Evolutionary conservation across 2,329 filamentous ascomycete species (phyloP).

Genomic region (Trichophyton benhamiae): DNA sequence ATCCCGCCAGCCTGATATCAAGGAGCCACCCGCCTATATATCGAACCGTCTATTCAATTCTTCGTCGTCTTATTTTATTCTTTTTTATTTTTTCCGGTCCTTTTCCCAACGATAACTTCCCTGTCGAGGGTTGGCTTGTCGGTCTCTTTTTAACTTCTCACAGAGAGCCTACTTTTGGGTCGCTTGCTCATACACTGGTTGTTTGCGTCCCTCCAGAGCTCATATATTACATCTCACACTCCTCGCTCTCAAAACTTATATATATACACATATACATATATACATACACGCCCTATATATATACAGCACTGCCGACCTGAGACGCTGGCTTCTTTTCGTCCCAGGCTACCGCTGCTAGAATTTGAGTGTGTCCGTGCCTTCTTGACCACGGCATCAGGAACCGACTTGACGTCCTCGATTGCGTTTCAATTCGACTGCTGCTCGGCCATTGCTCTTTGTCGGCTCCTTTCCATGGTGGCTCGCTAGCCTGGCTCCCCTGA

Average conservation of each 20-base stretch:
- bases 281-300: not conserved
- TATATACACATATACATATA: too few relatives aligned
- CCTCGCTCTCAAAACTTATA: not conserved
- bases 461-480: not conserved
- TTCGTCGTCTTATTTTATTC: too few relatives aligned
- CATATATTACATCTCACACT: not conserved
- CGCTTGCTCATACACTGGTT: constrained; percentile 3
- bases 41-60: too few relatives aligned
- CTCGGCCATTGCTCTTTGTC: too few relatives aligned
- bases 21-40: not conserved
- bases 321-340: too few relatives aligned
- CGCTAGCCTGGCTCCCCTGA: not conserved
- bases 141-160: not conserved
- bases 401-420: too few relatives aligned
- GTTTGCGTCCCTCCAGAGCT: not conserved
- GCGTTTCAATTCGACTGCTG: too few relatives aligned
- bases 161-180: not conserved
- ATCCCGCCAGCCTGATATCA: constrained; percentile 1
- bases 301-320: too few relatives aligned
- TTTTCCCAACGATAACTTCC: not conserved
- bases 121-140: not conserved
- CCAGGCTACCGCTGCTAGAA: too few relatives aligned
- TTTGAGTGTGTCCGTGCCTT: not conserved
- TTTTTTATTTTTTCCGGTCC: not conserved
- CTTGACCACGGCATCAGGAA: not conserved